Evolutionary conservation across 768 basidiomycete species (phyloP), one percentile per base, ranked within the genome.

Genomic region (Xerocomellus dryophilus): DNA sequence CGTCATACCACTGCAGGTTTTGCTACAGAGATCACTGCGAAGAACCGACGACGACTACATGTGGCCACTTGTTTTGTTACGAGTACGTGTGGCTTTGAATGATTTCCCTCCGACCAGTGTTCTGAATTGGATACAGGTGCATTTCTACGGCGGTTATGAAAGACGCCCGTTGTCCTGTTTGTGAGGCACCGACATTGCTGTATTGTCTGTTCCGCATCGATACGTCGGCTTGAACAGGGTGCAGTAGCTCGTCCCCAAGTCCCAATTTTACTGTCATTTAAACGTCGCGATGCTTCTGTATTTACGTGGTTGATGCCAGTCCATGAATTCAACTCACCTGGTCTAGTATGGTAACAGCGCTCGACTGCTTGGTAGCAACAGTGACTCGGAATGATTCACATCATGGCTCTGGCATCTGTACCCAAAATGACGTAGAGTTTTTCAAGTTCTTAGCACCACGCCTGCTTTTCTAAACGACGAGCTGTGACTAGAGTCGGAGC

Each of bases 11-110:
- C 53, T 84, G 81, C 53, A 75, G 84, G 47, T 67, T 73, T 1
- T 85, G 82, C 59, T 70, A 75, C 23, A 67, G 64, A 31, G 75
- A 81, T 51, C 71, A 76, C 31, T 82, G 80, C 59, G 73, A 77
- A 23, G 77, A 81, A 56, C 77, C 79, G 38, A 83, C 82, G 25
- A 82, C 79, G 34, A 83, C 80, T 5, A 79, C 81, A 71, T 85
- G 84, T 61, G 84, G 84, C 9, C 84, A 85, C 57, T 67, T 85
- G 27, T 85, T 85, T 58, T 85, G 84, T 59, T 74, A 82, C 53
- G 62, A 56, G 79, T 71, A 52, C 57, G 66, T 58, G 43, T 40
- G 0, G n/a, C 29, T 15, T 46, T 34, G 18, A 23, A 38, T 23
- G 7, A 35, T 38, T 32, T 47, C 7, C 18, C 14, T 9, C 15